Percentiles rank a stretch among this genome's conserved stretches.
Conservation (phyloP, 2,329 filamentous ascomycete genomes). For the Acarospora socialis region DNA sequence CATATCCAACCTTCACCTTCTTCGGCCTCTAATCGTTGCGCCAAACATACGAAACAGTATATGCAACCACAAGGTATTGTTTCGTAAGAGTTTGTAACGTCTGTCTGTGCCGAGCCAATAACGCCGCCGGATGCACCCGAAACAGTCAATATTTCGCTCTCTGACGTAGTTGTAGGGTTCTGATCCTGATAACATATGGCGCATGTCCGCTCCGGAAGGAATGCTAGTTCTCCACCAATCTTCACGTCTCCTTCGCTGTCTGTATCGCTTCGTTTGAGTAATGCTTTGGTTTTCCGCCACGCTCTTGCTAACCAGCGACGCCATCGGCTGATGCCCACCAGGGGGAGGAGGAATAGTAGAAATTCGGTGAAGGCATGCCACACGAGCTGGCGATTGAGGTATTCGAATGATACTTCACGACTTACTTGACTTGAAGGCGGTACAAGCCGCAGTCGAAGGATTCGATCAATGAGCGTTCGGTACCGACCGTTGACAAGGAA, state of each 20-base stretch:
- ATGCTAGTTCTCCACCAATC: constrained; percentile 60
- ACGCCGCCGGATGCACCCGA: constrained; percentile 57
- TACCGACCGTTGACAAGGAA: constrained; percentile 88
- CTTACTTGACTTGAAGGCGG: constrained; percentile 74
- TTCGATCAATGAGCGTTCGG: constrained; percentile 73
- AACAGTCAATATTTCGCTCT: constrained; percentile 61
- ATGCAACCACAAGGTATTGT: constrained; percentile 77
- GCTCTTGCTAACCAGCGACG: constrained; percentile 71
- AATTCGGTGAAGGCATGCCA: constrained; percentile 99
- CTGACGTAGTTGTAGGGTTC: constrained; percentile 55
- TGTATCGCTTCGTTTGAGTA: constrained; percentile 37
- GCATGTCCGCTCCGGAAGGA: constrained; percentile 84
- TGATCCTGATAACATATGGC: constrained; percentile 95
- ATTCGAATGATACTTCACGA: constrained; percentile 91
- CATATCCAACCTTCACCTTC: constrained; percentile 92
- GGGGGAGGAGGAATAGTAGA: constrained; percentile 85
- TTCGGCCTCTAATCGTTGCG: constrained; percentile 75
- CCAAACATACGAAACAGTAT: constrained; percentile 94
- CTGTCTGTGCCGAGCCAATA: constrained; percentile 75
- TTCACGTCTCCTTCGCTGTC: constrained; percentile 30
- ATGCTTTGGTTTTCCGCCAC: constrained; percentile 67
- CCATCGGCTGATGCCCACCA: constrained; percentile 93
- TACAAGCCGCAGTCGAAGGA: constrained; percentile 70
- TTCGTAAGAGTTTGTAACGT: constrained; percentile 94
- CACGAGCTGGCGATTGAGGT: constrained; percentile 90